Base-by-base conservation (phyloP, 2,329 filamentous ascomycete species). In the Zasmidium angulare region DNA sequence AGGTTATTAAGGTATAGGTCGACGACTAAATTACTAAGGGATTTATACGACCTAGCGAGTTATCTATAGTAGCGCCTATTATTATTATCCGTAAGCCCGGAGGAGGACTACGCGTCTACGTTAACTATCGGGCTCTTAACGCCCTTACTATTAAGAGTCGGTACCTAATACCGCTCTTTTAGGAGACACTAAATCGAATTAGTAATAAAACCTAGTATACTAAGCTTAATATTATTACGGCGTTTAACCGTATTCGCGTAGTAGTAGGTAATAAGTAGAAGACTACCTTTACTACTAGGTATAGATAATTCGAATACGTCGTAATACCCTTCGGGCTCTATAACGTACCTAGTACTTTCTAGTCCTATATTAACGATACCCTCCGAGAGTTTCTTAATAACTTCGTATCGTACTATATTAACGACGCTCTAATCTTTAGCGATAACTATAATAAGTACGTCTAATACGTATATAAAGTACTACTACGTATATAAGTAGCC, bases 321-420 rank as follows among this genome's bases (percentile, higher is more conserved):
- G 63, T 61, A 12, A 52, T 63, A 7, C 36, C 63, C 2, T 56
- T 54, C 19, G 72, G 70, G 50, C 9, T 74, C 9, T 55, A 73
- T 54, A 51, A 73, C 48, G 66, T 70, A 20, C 51, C 69, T 17
- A 65, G n/a, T 75, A 12, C 75, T 67, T 61, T n/a, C n/a, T n/a
- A n/a, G n/a, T n/a, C n/a, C n/a, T n/a, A n/a, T n/a, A n/a, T n/a
- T n/a, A n/a, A n/a, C n/a, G n/a, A n/a, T n/a, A n/a, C n/a, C n/a
- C n/a, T n/a, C n/a, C n/a, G n/a, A n/a, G n/a, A n/a, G n/a, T n/a
- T n/a, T n/a, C n/a, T n/a, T n/a, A n/a, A n/a, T n/a, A n/a, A n/a
- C n/a, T n/a, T n/a, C n/a, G n/a, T n/a, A n/a, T n/a, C n/a, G n/a
- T n/a, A n/a, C n/a, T n/a, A n/a, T n/a, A n/a, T n/a, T n/a, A n/a